Conservation (phyloP, 1,284 basidiomycete species). For the Moesziomyces parantarcticus region DNA sequence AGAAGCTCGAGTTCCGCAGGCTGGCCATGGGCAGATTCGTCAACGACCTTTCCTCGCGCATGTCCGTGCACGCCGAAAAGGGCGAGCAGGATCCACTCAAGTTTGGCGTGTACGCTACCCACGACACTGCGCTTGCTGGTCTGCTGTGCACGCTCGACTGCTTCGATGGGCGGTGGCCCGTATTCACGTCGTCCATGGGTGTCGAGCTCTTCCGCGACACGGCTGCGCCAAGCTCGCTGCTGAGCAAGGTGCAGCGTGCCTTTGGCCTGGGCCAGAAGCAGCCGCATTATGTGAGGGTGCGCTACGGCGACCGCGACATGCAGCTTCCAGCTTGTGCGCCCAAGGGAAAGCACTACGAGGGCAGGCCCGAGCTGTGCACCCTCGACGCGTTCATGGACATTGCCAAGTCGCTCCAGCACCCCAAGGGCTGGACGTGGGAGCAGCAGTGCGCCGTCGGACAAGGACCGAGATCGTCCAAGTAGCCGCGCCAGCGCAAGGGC, state of each 20-base stretch:
- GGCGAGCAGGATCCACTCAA: slow-evolving; percentile 49
- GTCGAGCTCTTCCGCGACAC: slow-evolving; percentile 59
- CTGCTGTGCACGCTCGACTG: slow-evolving; percentile 78
- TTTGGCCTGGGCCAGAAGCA: slow-evolving; percentile 20
- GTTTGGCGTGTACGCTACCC: slow-evolving; percentile 72
- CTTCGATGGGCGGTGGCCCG: slow-evolving; percentile 76
- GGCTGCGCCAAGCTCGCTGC: slow-evolving; percentile 17
- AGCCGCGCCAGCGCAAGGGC: neutral
- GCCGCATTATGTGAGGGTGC: slow-evolving; percentile 74
- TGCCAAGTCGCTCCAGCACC: slow-evolving; percentile 55
- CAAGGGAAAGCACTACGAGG: slow-evolving; percentile 77
- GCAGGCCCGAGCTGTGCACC: slow-evolving; percentile 81
- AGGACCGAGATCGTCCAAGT: slow-evolving; percentile 49
- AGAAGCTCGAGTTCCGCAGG: slow-evolving; percentile 76
- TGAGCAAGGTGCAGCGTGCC: slow-evolving; percentile 14
- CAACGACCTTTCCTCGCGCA: slow-evolving; percentile 74
- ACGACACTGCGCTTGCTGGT: slow-evolving; percentile 79
- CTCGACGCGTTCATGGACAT: slow-evolving; percentile 74
- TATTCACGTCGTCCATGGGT: slow-evolving; percentile 55
- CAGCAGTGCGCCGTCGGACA: slow-evolving; percentile 57
- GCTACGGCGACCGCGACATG: slow-evolving; percentile 80
- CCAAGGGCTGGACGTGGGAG: slow-evolving; percentile 54
- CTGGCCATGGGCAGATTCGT: slow-evolving; percentile 82
- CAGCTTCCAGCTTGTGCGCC: slow-evolving; percentile 76
- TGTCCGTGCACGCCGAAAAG: slow-evolving; percentile 68